These are phyloP conservation scores for Lactarius sanguifluus DNA, from an alignment of 768 basidiomycete genomes.

Conservation along the genomic window DNA sequence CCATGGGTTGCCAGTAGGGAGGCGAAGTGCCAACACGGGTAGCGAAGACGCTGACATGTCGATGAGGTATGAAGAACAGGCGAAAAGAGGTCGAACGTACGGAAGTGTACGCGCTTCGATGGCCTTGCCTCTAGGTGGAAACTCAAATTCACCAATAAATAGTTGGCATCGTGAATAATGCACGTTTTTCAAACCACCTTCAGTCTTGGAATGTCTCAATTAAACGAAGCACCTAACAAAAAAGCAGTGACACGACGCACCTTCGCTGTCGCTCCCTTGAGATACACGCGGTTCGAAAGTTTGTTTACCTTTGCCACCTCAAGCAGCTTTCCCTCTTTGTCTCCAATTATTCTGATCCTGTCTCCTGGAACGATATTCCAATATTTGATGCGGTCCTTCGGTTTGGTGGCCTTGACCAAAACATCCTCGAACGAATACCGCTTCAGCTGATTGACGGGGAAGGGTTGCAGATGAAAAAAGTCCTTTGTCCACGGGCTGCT, in stretches of 20 bases:
- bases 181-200: slow-evolving; percentile 18
- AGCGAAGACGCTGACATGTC: slow-evolving; percentile 65
- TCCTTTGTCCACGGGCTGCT: slow-evolving; percentile 55
- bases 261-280: slow-evolving; percentile 48
- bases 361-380: slow-evolving; percentile 92
- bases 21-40: slow-evolving; percentile 61
- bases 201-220: slow-evolving; percentile 32
- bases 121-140: slow-evolving; percentile 43
- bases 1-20: slow-evolving; percentile 57
- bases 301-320: slow-evolving; percentile 76
- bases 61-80: not conserved
- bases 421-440: slow-evolving; percentile 45
- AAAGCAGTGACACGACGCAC: slow-evolving; percentile 29
- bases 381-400: slow-evolving; percentile 71
- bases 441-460: slow-evolving; percentile 56
- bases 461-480: slow-evolving; percentile 62
- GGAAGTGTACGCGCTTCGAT: slow-evolving; percentile 33
- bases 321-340: slow-evolving; percentile 55
- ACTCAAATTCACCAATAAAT: slow-evolving; percentile 65
- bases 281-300: slow-evolving; percentile 64
- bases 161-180: slow-evolving; percentile 84
- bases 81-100: slow-evolving; percentile 30
- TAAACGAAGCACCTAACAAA: not conserved
- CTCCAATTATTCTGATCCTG: slow-evolving; percentile 67
- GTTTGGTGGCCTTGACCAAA: slow-evolving; percentile 52